Conservation (phyloP, 2,329 filamentous ascomycete species). For the Neurospora crassa region DNA sequence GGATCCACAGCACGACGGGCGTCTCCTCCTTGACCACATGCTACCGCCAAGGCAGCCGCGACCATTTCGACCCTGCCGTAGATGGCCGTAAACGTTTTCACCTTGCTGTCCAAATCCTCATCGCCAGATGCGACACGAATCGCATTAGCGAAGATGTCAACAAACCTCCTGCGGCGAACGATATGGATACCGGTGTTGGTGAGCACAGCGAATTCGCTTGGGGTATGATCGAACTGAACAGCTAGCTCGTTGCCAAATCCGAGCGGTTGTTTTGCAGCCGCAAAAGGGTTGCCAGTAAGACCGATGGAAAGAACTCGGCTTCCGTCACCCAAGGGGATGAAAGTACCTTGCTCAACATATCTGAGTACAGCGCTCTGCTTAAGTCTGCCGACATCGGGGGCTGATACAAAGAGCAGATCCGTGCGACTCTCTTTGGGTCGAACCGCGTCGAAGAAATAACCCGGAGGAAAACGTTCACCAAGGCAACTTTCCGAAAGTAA, state of each 20-base stretch:
- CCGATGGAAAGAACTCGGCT: slow-evolving; percentile 71
- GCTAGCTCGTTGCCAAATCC: slow-evolving; percentile 94
- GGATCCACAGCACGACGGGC: slow-evolving; percentile 66
- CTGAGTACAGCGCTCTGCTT: slow-evolving; percentile 46
- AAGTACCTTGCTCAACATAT: slow-evolving; percentile 73
- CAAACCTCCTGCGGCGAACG: slow-evolving; percentile 70
- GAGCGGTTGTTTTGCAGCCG: slow-evolving; percentile 54
- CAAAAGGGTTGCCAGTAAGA: slow-evolving; percentile 62
- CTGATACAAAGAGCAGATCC: slow-evolving; percentile 72
- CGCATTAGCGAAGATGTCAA: slow-evolving; percentile 83
- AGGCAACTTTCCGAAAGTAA: slow-evolving; percentile 15
- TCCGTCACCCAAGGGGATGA: slow-evolving; percentile 57
- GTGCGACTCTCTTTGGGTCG: slow-evolving; percentile 35
- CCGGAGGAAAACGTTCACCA: slow-evolving; percentile 64
- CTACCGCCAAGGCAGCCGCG: slow-evolving; percentile 84
- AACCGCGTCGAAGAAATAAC: slow-evolving; percentile 84
- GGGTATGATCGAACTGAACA: slow-evolving; percentile 81
- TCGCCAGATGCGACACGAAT: slow-evolving; percentile 65
- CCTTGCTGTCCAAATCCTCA: slow-evolving; percentile 71
- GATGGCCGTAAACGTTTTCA: slow-evolving; percentile 71
- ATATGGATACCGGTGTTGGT: slow-evolving; percentile 88
- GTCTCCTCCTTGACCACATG: slow-evolving; percentile 86
- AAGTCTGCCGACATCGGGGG: slow-evolving; percentile 83
- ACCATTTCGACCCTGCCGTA: slow-evolving; percentile 88
- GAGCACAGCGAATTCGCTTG: slow-evolving; percentile 79